Evolutionary conservation across 1,284 basidiomycete species (phyloP), one percentile per base, ranked within the genome.

Genomic region (Ganoderma lucidum): DNA sequence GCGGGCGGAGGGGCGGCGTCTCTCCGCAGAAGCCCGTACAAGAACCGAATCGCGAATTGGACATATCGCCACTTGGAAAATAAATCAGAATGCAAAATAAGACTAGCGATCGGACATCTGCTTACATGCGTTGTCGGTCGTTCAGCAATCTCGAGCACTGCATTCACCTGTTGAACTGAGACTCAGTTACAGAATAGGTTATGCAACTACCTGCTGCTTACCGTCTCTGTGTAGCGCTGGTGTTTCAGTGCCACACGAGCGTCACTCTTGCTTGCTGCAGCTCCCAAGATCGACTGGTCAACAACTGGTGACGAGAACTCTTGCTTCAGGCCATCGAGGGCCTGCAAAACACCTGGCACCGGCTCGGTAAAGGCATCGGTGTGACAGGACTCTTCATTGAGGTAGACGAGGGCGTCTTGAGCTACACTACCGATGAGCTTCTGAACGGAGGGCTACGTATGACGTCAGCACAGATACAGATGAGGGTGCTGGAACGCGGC

Each of bases 31-130:
- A 97, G 84, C 30, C 87, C 85, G 39, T 86, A 85, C 41, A 98
- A 80, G 78, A 96, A 93, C 53, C 90, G 89, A 28, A 88, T 83
- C 1, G 95, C 92, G 70, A 92, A 92, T 81, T 96, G 90, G 0
- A 91, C 84, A 81, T 98, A 99, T 79, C 95, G 87, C 97, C 97
- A 98, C 90, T 98, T 35, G 35, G 35, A 80, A 66, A 12, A 4
- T 39, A 19, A 58, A 44, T 64, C 30, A 68, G 41, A 35, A 32
- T 28, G 28, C 19, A 30, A 45, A 9, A 63, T 15, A 39, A 62
- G 67, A 79, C 19, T 41, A 61, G 14, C 37, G n/a, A 61, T 15
- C 19, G 23, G 39, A 23, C 6, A 39, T 41, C 44, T 6, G 23
- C 89, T 70, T 80, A 93, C 92, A 80, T 94, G 95, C 59, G 93